Evolutionary conservation across 352 stramenopile species (phyloP).

Genomic region (Phytophthora cryptogea): DNA sequence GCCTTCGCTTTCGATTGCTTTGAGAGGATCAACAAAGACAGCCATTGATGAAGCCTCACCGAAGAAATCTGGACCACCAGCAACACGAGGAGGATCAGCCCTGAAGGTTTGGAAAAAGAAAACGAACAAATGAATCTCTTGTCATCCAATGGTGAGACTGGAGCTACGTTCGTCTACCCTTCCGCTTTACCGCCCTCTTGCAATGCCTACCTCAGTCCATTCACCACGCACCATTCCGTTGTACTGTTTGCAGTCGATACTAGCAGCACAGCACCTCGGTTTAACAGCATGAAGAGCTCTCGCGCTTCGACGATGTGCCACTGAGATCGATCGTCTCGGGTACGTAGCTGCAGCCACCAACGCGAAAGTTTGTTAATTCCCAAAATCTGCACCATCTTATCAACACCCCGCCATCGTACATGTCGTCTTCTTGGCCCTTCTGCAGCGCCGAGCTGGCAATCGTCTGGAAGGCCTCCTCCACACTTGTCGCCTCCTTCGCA

Average conservation of each 20-base stretch:
- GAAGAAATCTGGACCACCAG: not conserved
- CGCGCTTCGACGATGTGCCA: constrained; percentile 64
- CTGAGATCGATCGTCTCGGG: constrained; percentile 88
- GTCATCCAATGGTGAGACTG: constrained; percentile 9
- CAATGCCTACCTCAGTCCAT: not conserved
- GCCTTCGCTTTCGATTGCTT: constrained; percentile 7
- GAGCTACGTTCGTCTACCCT: constrained; percentile 23
- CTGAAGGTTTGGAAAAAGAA: constrained; percentile 24
- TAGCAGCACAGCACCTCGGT: constrained; percentile 6
- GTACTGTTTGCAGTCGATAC: constrained; percentile 7
- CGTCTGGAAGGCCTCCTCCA: constrained; percentile 96
- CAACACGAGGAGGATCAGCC: constrained; percentile 6
- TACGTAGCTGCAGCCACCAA: constrained; percentile 58
- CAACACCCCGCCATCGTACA: constrained; percentile 41
- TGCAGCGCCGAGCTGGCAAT: constrained; percentile 90
- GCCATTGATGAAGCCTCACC: constrained; percentile 16
- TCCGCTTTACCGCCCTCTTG: constrained; percentile 1
- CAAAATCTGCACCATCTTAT: not conserved
- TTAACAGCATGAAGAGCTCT: constrained; percentile 81
- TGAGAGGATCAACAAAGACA: constrained; percentile 30
- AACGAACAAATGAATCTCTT: constrained; percentile 26
- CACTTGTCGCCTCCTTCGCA: constrained; percentile 96
- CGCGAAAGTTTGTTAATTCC: not conserved
- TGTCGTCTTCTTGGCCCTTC: constrained; percentile 87
- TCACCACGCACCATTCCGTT: constrained; percentile 4